Conservation (phyloP, 2,329 filamentous ascomycete genomes). For the Nigrospora osmanthi region DNA sequence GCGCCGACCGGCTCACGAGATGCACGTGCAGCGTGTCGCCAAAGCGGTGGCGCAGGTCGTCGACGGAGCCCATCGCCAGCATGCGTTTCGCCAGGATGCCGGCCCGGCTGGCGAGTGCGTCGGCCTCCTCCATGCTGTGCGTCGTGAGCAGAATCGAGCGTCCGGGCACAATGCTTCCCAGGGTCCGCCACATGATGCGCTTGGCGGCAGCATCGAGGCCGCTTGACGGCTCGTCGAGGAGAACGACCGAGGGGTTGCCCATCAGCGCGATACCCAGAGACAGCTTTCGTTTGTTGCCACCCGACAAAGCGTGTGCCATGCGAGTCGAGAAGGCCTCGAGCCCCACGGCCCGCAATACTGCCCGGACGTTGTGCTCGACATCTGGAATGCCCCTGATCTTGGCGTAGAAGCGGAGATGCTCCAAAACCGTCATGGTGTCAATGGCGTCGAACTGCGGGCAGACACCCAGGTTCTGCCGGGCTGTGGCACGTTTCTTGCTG, state of each 20-base stretch:
- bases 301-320: conserved; percentile 73
- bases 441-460: conserved; percentile 86
- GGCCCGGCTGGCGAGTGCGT: conserved; percentile 74
- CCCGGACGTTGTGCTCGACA: conserved; percentile 67
- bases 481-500: conserved; percentile 60
- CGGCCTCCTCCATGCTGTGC: conserved; percentile 92
- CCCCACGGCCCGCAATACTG: conserved; percentile 75
- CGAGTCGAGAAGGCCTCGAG: conserved; percentile 62
- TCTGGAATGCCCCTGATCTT: conserved; percentile 71
- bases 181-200: conserved; percentile 85
- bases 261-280: conserved; percentile 85
- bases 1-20: conserved; percentile 66
- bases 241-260: conserved; percentile 79
- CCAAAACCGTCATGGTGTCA: conserved; percentile 81
- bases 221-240: conserved; percentile 83
- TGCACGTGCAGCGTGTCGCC: conserved; percentile 78
- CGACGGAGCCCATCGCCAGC: conserved; percentile 74
- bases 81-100: conserved; percentile 82
- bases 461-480: conserved; percentile 75
- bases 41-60: conserved; percentile 64
- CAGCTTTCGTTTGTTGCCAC: conserved; percentile 91
- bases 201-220: conserved; percentile 90
- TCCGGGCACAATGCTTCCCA: conserved; percentile 65
- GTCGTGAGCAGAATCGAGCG: conserved; percentile 84
- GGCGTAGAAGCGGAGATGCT: conserved; percentile 86